Conservation (phyloP, 2,329 filamentous ascomycete genomes). For the Aspergillus tamarii region DNA sequence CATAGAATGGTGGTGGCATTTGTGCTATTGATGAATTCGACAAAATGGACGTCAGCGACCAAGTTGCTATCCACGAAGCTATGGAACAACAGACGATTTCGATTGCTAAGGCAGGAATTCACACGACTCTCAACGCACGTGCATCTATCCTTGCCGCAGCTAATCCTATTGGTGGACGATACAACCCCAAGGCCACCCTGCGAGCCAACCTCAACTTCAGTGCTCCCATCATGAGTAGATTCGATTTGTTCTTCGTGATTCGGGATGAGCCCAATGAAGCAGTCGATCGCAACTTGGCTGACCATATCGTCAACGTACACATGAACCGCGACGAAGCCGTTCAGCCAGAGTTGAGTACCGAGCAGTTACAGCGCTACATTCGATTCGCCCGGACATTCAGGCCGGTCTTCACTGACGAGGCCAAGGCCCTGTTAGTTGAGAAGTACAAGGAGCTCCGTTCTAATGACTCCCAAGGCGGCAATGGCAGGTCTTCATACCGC, state of each 20-base stretch:
- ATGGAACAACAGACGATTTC: slow-evolving; percentile 99
- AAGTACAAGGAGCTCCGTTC: slow-evolving; percentile 94
- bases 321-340: slow-evolving; percentile 90
- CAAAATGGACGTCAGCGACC: slow-evolving; percentile 98
- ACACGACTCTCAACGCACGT: slow-evolving; percentile 93
- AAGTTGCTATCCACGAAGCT: slow-evolving; percentile 98
- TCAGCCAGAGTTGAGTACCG: slow-evolving; percentile 90
- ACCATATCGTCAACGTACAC: slow-evolving; percentile 94
- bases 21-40: slow-evolving; percentile 99
- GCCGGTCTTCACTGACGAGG: slow-evolving; percentile 86
- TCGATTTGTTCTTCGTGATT: slow-evolving; percentile 97
- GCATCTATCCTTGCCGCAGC: slow-evolving; percentile 95
- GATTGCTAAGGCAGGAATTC: slow-evolving; percentile 97
- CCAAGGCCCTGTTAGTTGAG: slow-evolving; percentile 80
- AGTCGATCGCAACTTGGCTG: slow-evolving; percentile 85
- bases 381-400: slow-evolving; percentile 94
- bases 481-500: slow-evolving; percentile 92
- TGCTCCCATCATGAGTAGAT: slow-evolving; percentile 98
- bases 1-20: slow-evolving; percentile 76
- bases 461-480: slow-evolving; percentile 90
- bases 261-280: slow-evolving; percentile 94
- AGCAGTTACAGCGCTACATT: slow-evolving; percentile 95
- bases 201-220: slow-evolving; percentile 98
- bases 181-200: slow-evolving; percentile 93
- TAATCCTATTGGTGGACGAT: slow-evolving; percentile 90